Evolutionary conservation across 2,329 filamentous ascomycete species (phyloP), one percentile per base, ranked within the genome.

Genomic region (Epichloe hybrida): DNA sequence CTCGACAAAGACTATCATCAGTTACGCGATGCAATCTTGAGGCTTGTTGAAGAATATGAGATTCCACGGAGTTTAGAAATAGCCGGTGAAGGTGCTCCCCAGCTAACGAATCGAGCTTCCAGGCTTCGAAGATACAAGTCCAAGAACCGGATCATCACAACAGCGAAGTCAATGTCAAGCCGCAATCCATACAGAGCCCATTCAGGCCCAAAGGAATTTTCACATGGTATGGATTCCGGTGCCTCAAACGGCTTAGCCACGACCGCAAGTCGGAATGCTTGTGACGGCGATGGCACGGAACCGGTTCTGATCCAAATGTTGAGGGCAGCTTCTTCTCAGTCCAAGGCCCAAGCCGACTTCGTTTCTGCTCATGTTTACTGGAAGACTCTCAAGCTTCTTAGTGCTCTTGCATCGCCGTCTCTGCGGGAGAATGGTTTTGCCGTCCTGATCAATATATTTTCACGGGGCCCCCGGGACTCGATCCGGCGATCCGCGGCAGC

Each of bases 361-460:
- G 81, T 93, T 47, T 84, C 84, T 34, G 85, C 88, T 1, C 87
- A 94, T 58, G 76, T 87, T 48, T 95, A 91, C 70, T 91, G 86
- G 81, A 86, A 84, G 62, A 89, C 88, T 0, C 70, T 91, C 31
- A 81, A 86, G 53, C 84, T 88, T 54, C 74, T 95, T 17, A 79
- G 80, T 57, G 75, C 75, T 50, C 66, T 86, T 51, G 73, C 71
- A 41, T 82, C 77, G 15, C 71, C 77, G 6, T 83, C 75, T 9
- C 66, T 88, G 34, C 79, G 79, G 23, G 74, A 76, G 50, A 75
- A 88, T 61, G 80, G 86, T 34, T 86, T 87, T 66, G 73, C 86
- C 37, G 81, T 82, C 56, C 70, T 89, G 57, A 68, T 88, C 53
- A 79, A 87, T 66, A 80, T 91, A 65, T 65, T 86, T 67, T 82